phyloP scores from a whole-genome alignment of 2,329 filamentous ascomycete genomes.

The Fusarium sp. region DNA sequence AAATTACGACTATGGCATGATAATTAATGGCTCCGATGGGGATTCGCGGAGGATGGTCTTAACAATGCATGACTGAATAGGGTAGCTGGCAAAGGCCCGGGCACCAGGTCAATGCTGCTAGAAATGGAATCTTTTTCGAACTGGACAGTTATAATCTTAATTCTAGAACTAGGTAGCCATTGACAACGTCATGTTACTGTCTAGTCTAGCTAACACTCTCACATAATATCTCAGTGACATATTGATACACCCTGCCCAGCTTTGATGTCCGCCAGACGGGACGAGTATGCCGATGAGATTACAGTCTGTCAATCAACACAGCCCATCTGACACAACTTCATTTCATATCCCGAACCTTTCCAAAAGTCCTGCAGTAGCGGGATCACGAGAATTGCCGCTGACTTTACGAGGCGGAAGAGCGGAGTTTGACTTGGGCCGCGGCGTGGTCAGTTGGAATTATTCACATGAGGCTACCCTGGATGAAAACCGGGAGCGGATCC shows the following conservation, averaged over 20 bases:
- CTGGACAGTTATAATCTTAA: background rate
- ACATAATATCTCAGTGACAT: background rate
- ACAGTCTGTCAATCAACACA: background rate
- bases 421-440: background rate
- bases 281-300: background rate
- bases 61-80: background rate
- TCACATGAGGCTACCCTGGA: slow-evolving; percentile 18
- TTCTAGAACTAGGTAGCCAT: background rate
- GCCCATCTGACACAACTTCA: background rate
- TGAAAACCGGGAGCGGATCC: background rate
- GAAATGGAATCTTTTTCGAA: background rate
- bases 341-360: background rate
- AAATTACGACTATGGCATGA: background rate
- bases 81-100: background rate
- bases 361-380: background rate
- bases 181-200: background rate
- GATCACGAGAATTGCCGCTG: background rate
- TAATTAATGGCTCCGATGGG: background rate
- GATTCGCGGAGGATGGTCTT: background rate
- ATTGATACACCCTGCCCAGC: background rate
- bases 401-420: background rate
- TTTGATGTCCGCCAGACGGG: background rate
- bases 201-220: background rate
- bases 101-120: background rate
- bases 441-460: background rate